A percentile compares a stretch with the other conserved stretches of the same genome.
Evolutionary conservation across 768 basidiomycete species (phyloP).

Genomic region (Trametes maxima): DNA sequence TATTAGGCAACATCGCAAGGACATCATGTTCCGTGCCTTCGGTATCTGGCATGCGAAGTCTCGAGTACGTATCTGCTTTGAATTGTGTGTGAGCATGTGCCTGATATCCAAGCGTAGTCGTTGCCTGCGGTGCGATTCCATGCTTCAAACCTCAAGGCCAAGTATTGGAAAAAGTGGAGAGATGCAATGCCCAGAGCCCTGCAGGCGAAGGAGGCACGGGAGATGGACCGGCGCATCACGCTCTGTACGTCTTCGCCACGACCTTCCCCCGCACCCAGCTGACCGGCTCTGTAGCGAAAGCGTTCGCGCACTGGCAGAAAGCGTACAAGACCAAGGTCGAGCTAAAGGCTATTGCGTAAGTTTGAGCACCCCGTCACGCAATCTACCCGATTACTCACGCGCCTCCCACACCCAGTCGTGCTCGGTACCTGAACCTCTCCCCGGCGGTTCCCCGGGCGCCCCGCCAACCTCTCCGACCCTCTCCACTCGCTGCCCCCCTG

Average conservation of each 20-base stretch:
- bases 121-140: conserved; percentile 80
- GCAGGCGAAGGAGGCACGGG: conserved; percentile 66
- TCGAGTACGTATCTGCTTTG: conserved; percentile 46
- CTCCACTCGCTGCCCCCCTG: conserved; percentile 3
- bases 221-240: conserved; percentile 52
- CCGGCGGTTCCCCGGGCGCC: conserved; percentile 47
- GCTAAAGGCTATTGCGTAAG: conserved; percentile 83
- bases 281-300: conserved; percentile 43
- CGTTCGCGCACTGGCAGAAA: conserved; percentile 68
- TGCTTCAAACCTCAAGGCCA: conserved; percentile 59
- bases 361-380: conserved; percentile 25
- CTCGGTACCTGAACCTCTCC: conserved; percentile 78
- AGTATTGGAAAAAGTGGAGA: conserved; percentile 68
- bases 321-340: conserved; percentile 69
- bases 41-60: conserved; percentile 76
- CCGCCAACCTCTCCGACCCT: conserved; percentile 32
- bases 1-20: conserved; percentile 57
- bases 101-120: conserved; percentile 45
- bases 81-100: not conserved
- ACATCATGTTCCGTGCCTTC: conserved; percentile 67
- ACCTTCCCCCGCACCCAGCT: conserved; percentile 10
- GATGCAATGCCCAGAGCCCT: conserved; percentile 70
- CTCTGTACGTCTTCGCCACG: conserved; percentile 51
- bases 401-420: conserved; percentile 53
- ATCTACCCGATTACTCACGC: conserved; percentile 22